Base-by-base conservation (phyloP, 1,284 basidiomycete genomes). In the Ceratobasidium sp. region DNA sequence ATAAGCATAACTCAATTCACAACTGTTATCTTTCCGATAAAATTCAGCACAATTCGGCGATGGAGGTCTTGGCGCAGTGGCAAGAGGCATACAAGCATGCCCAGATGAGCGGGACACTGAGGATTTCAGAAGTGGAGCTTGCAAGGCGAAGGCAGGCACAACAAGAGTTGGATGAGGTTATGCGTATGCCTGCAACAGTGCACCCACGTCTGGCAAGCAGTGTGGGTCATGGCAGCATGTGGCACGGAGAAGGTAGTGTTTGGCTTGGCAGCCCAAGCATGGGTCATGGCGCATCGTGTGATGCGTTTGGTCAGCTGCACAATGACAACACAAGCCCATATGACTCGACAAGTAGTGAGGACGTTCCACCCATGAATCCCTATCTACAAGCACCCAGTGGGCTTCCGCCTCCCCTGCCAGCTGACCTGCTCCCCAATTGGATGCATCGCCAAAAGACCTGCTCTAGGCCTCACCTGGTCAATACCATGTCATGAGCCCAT, bases 331-430 rank as follows among this genome's bases (percentile, higher is more conserved):
- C 68, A 22, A 54, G 54, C 41, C 19, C 56, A 5, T 71, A 71
- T 31, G 68, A 71, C 22, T 71, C 68, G 68, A 59, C 54, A 2
- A 71, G 24, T 39, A 71, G 54, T 39, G 68, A 59, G 27, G 68
- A 71, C 34, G n/a, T 54, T 9, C 65, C 65, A 4, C 65, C 68
- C 37, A 54, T 41, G 5, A 46, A 19, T 14, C 43, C 43, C 13
- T 46, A 46, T 19, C 43, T 46, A 2, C 43, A 54, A 13, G 31
- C 53, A 3, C 54, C 53, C 13, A 39, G 37, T 22, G 68, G 68
- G 34, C 37, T 58, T 29, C 68, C 68, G 14, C 54, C 68, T 9
- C 53, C 68, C 2, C 54, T 14, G 11, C 43, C 43, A 13, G 43
- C 2, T 5, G 54, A 71, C 4, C 41, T 27, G 43, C 27, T 71